phyloP scores from a whole-genome alignment of 2,329 filamentous ascomycete species.

The Aspergillus sojae region DNA sequence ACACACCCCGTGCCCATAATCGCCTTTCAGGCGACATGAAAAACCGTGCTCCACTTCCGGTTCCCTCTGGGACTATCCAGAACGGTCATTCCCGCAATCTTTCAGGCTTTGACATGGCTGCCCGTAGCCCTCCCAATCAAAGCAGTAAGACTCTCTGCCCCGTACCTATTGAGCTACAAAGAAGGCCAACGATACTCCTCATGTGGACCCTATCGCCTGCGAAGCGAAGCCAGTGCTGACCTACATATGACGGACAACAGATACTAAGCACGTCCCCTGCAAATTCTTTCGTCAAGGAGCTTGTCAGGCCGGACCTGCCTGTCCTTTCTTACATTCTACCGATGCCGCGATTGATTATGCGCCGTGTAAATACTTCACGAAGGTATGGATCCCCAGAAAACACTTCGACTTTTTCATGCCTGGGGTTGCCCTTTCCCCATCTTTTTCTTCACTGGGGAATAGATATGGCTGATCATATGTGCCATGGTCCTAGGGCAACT shows the following conservation, averaged over 20 bases:
- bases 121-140: constrained; percentile 50
- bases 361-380: constrained; percentile 97
- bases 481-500: constrained; percentile 72
- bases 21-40: constrained; percentile 42
- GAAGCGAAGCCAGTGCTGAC: neutral
- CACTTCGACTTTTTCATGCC: neutral
- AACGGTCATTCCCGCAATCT: constrained; percentile 47
- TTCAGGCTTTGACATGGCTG: constrained; percentile 48
- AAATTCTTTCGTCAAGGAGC: constrained; percentile 98
- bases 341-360: constrained; percentile 82
- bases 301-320: constrained; percentile 93
- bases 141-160: constrained; percentile 40
- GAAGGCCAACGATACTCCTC: neutral
- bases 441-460: neutral
- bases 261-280: constrained; percentile 96
- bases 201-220: neutral
- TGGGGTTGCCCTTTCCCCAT: neutral
- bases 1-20: constrained; percentile 26
- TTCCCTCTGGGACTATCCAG: constrained; percentile 38
- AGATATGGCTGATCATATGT: constrained; percentile 24
- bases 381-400: constrained; percentile 59
- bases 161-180: neutral
- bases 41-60: constrained; percentile 44
- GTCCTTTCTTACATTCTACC: constrained; percentile 93
- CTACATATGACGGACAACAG: constrained; percentile 49